Conservation (phyloP, 106 monocot species). For the Hemerocallis citrina region DNA sequence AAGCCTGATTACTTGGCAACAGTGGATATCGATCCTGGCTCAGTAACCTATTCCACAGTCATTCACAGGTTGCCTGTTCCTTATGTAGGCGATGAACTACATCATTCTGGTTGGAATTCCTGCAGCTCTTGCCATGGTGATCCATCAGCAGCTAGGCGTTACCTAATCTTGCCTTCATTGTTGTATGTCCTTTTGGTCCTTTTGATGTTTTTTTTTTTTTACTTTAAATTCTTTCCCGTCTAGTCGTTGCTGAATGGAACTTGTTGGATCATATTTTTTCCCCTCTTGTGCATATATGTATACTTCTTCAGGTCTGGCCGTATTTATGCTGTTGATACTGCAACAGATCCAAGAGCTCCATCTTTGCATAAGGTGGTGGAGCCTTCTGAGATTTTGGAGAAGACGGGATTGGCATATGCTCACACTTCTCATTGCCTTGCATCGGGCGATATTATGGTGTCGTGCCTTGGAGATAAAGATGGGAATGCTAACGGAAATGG, state of each 20-base stretch:
- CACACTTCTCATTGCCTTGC: constrained; percentile 97
- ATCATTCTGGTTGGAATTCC: constrained; percentile 96
- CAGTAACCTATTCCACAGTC: constrained; percentile 77
- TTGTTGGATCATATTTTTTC: no score
- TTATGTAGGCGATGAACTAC: constrained; percentile 81
- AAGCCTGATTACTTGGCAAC: constrained; percentile 91
- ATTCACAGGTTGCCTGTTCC: constrained; percentile 72
- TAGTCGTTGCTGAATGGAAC: neutral
- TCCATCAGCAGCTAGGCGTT: constrained; percentile 49
- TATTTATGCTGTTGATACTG: constrained; percentile 76
- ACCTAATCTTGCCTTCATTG: constrained; percentile 80
- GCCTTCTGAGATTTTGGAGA: constrained; percentile 64
- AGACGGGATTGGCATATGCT: constrained; percentile 87
- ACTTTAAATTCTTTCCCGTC: neutral
- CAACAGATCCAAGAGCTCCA: constrained; percentile 65
- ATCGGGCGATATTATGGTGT: constrained; percentile 92
- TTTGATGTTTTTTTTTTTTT: neutral
- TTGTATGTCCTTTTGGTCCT: constrained; percentile 32
- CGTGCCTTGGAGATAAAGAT: constrained; percentile 94
- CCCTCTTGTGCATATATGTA: no score
- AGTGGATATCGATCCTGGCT: constrained; percentile 84
- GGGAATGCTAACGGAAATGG: constrained; percentile 83
- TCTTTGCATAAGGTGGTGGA: constrained; percentile 80
- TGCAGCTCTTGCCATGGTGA: constrained; percentile 99
- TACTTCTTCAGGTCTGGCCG: constrained; percentile 64